phyloP scores from a whole-genome alignment of 129 eudicot species.

The Apium graveolens region DNA sequence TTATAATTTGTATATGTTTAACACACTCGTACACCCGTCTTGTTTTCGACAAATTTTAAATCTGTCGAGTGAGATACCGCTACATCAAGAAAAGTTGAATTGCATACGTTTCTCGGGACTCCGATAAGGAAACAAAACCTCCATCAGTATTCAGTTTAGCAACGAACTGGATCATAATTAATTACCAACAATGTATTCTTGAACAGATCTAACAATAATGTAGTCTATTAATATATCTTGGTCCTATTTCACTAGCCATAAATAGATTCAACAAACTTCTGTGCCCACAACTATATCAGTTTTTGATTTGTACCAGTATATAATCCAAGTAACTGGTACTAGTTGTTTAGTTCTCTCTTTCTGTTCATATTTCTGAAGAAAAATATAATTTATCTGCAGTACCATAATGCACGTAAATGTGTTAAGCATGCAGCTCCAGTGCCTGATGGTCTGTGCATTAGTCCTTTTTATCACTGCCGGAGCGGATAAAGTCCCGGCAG shows the following conservation, averaged over 20 bases:
- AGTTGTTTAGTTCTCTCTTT: background rate
- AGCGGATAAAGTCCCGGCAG: conserved; percentile 4
- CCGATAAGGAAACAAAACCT: too few species aligned
- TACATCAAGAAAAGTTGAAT: too few species aligned
- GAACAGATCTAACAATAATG: background rate
- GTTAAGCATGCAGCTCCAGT: background rate
- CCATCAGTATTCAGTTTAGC: background rate
- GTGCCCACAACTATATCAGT: background rate
- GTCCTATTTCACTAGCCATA: background rate
- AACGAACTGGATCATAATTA: background rate
- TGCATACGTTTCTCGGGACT: too few species aligned
- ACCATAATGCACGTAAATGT: background rate
- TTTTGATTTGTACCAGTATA: background rate
- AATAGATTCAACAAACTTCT: background rate
- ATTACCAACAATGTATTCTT: background rate
- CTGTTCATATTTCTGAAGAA: background rate
- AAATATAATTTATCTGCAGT: background rate
- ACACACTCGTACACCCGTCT: too few species aligned
- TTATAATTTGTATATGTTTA: too few species aligned
- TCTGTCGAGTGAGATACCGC: too few species aligned
- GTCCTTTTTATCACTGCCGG: background rate
- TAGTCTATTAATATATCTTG: background rate
- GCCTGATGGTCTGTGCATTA: background rate
- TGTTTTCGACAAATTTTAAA: too few species aligned
- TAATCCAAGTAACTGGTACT: background rate